Evolutionary conservation across 2,329 filamentous ascomycete genomes (phyloP).

Genomic region (Sarocladium kiliense): DNA sequence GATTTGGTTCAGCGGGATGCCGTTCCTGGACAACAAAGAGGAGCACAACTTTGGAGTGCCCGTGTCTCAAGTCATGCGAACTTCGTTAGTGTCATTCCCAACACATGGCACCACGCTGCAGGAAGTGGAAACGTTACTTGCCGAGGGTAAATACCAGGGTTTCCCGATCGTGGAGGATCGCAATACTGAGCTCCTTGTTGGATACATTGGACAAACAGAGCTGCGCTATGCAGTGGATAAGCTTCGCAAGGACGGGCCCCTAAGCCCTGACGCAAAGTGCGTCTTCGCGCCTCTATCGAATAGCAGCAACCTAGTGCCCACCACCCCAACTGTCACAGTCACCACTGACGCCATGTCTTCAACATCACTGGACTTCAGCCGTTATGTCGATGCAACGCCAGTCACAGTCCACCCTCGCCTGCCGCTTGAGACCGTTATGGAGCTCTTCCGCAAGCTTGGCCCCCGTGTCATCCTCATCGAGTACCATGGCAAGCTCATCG

Average conservation of each 20-base stretch:
- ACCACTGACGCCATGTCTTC: conserved; percentile 51
- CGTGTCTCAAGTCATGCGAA: conserved; percentile 85
- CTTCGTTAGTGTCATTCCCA: conserved; percentile 68
- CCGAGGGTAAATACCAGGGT: conserved; percentile 79
- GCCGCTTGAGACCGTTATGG: conserved; percentile 95
- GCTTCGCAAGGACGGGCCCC: conserved; percentile 61
- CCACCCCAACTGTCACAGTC: conserved; percentile 47
- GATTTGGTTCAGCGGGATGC: conserved; percentile 98
- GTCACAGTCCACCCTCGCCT: conserved; percentile 87
- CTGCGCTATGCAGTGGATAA: conserved; percentile 85
- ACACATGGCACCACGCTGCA: conserved; percentile 67
- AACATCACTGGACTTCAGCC: conserved; percentile 69
- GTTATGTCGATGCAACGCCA: conserved; percentile 84
- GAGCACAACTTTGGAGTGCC: conserved; percentile 95
- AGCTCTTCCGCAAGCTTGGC: conserved; percentile 96
- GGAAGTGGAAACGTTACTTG: conserved; percentile 71
- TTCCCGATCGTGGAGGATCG: conserved; percentile 84
- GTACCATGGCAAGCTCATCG: conserved; percentile 75
- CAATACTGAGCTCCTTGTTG: conserved; percentile 66
- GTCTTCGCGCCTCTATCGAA: conserved; percentile 55
- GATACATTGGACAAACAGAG: conserved; percentile 91
- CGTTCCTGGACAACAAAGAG: conserved; percentile 95
- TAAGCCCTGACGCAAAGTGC: conserved; percentile 67
- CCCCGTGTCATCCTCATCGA: conserved; percentile 91
- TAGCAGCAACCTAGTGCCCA: conserved; percentile 20